Base-by-base conservation (phyloP, 2,329 filamentous ascomycete species). In the Teratosphaeria nubilosa region DNA sequence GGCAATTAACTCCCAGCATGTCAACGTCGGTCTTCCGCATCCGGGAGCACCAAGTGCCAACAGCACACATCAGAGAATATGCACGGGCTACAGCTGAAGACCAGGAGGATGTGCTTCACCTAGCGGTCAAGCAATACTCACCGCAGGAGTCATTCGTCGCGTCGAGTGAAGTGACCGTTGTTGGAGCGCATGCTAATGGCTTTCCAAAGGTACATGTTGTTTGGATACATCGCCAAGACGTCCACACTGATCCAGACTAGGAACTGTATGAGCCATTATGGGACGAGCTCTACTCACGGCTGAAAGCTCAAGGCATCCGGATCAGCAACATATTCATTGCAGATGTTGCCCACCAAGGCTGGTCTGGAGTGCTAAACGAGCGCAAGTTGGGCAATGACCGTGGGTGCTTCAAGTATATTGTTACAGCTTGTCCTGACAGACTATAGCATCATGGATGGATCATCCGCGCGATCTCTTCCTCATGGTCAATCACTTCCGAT, bases 221-320 rank as follows among this genome's bases (percentile, higher is more conserved):
- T 27, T 48, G 25, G 16, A 37, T 53, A n/a, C 27, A 27, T 25
- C 57, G 16, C 16, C 25, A 11, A 53, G 10, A 27, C 51, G 24
- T 30, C 10, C 41, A 20, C 25, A 22, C 51, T 53, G n/a, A 53
- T 30, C 14, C 14, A 34, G 4, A 41, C 9, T 58, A 91, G 87
- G 92, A 97, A 77, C 75, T 96, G 1, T 96, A 96, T 69, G 91
- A 96, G 68, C 88, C 92, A 0, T 77, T 96, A 0, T 96, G 91
- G 88, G 89, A 92, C 59, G 90, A 96, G 55, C 77, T 96, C 1
- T 77, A 88, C 64, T 74, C 78, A 20, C 76, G 78, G 20, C 76
- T 85, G 5, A 80, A 81, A 63, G 70, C 73, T 14, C 76, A 79
- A 58, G 85, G 84, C 20, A 82, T 95, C 65, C 79, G 80, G 1